A percentile compares a stretch with the other conserved stretches of the same genome.
Evolutionary conservation across 2,329 filamentous ascomycete species (phyloP).

Genomic region (Apiospora arundinis): DNA sequence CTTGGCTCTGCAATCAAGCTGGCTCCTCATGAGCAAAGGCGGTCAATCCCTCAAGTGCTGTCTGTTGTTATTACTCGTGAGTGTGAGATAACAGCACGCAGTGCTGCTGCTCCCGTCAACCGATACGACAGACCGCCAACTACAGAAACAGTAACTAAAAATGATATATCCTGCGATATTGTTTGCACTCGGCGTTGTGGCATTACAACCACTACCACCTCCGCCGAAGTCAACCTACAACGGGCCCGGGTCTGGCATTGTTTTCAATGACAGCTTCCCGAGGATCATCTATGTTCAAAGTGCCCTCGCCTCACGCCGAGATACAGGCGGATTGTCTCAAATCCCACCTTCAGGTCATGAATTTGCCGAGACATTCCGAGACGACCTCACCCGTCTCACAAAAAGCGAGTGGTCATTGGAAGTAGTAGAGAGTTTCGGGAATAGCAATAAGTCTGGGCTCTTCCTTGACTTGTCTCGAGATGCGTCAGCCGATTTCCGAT

Average conservation of each 20-base stretch:
- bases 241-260: conserved; percentile 22
- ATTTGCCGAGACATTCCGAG: conserved; percentile 53
- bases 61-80: background rate
- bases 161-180: background rate
- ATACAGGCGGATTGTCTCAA: conserved; percentile 54
- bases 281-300: conserved; percentile 49
- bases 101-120: background rate
- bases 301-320: conserved; percentile 45
- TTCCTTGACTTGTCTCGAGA: conserved; percentile 45
- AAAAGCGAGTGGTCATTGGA: conserved; percentile 49
- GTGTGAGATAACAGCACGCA: background rate
- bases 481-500: conserved; percentile 42
- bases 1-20: background rate
- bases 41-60: background rate
- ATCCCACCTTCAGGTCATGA: conserved; percentile 57
- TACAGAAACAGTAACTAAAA: background rate
- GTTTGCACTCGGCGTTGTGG: background rate
- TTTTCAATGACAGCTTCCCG: conserved; percentile 22
- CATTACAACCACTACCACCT: conserved; percentile 16
- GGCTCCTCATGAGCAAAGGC: background rate
- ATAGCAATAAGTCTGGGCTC: conserved; percentile 44
- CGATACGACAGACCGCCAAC: background rate
- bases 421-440: conserved; percentile 42
- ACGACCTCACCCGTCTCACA: conserved; percentile 50
- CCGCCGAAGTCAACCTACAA: background rate